phyloP scores from a whole-genome alignment of 1,284 basidiomycete genomes.

The Trichosporon asahii region DNA sequence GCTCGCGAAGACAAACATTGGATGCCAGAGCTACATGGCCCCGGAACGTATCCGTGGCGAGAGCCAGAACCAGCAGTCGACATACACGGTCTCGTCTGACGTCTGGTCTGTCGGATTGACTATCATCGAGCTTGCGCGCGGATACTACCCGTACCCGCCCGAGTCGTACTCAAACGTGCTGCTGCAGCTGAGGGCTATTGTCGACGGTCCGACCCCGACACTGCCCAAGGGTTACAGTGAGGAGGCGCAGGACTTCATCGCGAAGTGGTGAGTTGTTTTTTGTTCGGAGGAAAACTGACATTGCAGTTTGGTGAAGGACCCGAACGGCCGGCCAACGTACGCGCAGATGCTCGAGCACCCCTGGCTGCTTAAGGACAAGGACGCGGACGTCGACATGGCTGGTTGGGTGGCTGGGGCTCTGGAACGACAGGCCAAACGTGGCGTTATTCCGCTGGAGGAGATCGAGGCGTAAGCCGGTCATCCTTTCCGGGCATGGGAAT shows the following conservation, averaged over 20 bases:
- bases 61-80: conserved; percentile 76
- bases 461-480: conserved; percentile 24
- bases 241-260: conserved; percentile 55
- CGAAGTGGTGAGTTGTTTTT: conserved; percentile 51
- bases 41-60: conserved; percentile 96
- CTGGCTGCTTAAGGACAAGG: conserved; percentile 61
- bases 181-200: conserved; percentile 91
- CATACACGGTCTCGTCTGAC: conserved; percentile 95
- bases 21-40: conserved; percentile 99
- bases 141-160: conserved; percentile 95
- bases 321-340: conserved; percentile 76
- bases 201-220: conserved; percentile 86
- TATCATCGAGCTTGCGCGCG: conserved; percentile 88
- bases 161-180: conserved; percentile 97
- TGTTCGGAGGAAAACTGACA: conserved; percentile 8
- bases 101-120: conserved; percentile 97
- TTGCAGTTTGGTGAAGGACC: conserved; percentile 69
- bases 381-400: conserved; percentile 71
- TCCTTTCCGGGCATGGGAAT: neutral
- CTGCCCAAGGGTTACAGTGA: conserved; percentile 61
- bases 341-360: conserved; percentile 74
- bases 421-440: conserved; percentile 51
- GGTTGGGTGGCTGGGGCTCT: conserved; percentile 72
- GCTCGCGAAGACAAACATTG: conserved; percentile 96
- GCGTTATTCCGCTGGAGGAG: conserved; percentile 32